Base-by-base conservation (phyloP, 1,284 basidiomycete genomes). In the Cryptococcus depauperatus region DNA sequence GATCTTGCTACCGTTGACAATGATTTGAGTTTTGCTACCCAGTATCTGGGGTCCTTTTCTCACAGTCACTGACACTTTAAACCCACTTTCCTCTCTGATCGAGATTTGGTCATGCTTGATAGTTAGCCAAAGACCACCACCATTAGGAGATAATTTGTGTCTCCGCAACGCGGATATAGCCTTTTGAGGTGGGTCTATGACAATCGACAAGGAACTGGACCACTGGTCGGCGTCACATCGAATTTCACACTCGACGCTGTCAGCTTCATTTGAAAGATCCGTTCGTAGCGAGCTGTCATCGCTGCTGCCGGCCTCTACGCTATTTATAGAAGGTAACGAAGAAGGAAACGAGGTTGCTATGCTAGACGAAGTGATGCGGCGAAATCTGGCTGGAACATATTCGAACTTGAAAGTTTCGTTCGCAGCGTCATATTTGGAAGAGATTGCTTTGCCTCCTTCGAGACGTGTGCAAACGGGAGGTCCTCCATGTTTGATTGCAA, bases 121-220 rank as follows among this genome's bases (percentile, higher is more conserved):
- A 0, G 89, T 93, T 19, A 98, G 72, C 95, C 95, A 99, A n/a
- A 96, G 72, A 0, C 93, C 93, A 7, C 95, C 92, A 3, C 92
- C 93, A 33, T 84, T 83, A 9, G 79, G 76, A 1, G 89, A 90
- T 9, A 98, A 75, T 16, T 84, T 79, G 68, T 98, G 93, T 27
- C 95, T 78, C 9, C 85, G 80, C 16, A 98, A 76, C 49, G 85
- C 90, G 1, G 83, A 81, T 30, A 93, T 82, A 4, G 79, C 76
- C 55, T 84, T 82, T 16, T 92, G 93, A 3, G 93, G 91, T 0
- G 95, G 95, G 66, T 97, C 91, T 39, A 97, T 81, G 14, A 95
- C 83, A 37, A 98, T 81, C 57, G 95, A 87, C 46, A 98, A 72
- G 9, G 83, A 86, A 3, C 76, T 75, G 0, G 84, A 81, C 95